Percentiles rank a stretch among this genome's conserved stretches.
Evolutionary conservation across 2,329 filamentous ascomycete species (phyloP).

Genomic region (Pestalotiopsis sp.): DNA sequence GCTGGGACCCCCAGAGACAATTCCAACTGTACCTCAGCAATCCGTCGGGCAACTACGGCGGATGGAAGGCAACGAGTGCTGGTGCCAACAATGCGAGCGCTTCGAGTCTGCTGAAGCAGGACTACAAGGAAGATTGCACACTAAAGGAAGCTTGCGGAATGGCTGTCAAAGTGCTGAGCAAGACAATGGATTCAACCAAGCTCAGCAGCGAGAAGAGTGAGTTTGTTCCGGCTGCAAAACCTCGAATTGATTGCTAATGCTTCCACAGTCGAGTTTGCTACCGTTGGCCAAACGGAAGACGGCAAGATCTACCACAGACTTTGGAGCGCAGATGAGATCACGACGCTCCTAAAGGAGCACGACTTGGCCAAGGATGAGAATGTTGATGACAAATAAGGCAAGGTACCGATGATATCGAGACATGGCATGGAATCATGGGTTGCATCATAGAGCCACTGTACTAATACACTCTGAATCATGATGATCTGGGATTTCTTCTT

Average conservation of each 20-base stretch:
- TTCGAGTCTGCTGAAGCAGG: constrained; percentile 95
- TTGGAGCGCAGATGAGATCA: constrained; percentile 97
- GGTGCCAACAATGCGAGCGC: constrained; percentile 98
- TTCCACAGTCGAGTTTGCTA: constrained; percentile 88
- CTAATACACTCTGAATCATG: constrained; percentile 16
- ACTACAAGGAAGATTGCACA: constrained; percentile 98
- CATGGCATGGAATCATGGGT: constrained; percentile 8
- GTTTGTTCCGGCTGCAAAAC: constrained; percentile 36
- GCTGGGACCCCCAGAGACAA: constrained; percentile 92
- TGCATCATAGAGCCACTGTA: constrained; percentile 18
- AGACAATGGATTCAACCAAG: constrained; percentile 99
- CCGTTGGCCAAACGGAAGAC: constrained; percentile 91
- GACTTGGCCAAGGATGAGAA: constrained; percentile 87
- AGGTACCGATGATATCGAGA: not conserved
- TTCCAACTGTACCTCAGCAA: constrained; percentile 99
- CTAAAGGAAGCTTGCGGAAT: constrained; percentile 95
- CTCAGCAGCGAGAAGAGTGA: constrained; percentile 98
- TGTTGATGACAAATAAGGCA: constrained; percentile 61
- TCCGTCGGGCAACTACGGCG: constrained; percentile 97
- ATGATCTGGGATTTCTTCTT: not conserved
- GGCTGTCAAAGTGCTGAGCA: constrained; percentile 98
- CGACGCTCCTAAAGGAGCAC: constrained; percentile 90
- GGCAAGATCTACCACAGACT: constrained; percentile 98
- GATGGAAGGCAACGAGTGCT: constrained; percentile 98
- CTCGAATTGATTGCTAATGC: constrained; percentile 22